Evolutionary conservation across 192 early-diverging fungal genomes (phyloP).

Genomic region (Podila horticola): DNA sequence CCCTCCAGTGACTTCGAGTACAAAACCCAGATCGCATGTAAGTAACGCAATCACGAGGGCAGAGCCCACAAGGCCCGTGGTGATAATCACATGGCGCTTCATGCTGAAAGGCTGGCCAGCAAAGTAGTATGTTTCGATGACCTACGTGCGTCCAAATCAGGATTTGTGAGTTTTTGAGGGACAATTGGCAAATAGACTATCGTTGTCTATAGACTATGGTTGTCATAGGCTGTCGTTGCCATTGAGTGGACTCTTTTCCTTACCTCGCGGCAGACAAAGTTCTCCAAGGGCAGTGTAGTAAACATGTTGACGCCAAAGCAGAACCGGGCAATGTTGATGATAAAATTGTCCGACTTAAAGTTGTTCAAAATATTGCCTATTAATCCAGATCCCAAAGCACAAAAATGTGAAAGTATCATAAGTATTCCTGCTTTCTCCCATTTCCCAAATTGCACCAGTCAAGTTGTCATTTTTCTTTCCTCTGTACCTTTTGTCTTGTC

Average conservation of each 20-base stretch:
- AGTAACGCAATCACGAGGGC: constrained; percentile 77
- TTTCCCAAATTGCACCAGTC: too few species aligned
- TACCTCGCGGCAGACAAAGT: constrained; percentile 90
- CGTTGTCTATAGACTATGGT: background rate
- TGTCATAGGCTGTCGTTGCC: too few species aligned
- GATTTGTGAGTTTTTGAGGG: constrained; percentile 6
- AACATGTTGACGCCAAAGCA: constrained; percentile 96
- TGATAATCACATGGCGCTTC: constrained; percentile 73
- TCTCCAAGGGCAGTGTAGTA: constrained; percentile 90
- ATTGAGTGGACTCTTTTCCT: background rate
- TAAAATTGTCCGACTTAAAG: constrained; percentile 78
- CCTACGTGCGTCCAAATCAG: too few species aligned
- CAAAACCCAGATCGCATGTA: constrained; percentile 84
- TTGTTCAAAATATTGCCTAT: constrained; percentile 90
- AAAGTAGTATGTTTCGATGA: constrained; percentile 74
- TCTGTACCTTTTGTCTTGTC: constrained; percentile 76
- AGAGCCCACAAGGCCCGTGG: constrained; percentile 68
- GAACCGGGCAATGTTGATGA: constrained; percentile 89
- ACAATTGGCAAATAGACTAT: background rate
- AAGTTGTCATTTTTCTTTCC: background rate
- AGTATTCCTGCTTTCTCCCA: background rate
- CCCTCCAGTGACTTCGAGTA: constrained; percentile 89
- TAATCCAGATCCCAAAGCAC: background rate
- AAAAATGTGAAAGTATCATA: constrained; percentile 4
- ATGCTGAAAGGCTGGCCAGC: constrained; percentile 60